Evolutionary conservation across 2,329 filamentous ascomycete genomes (phyloP), one percentile per base, ranked within the genome.

Genomic region (Paramyrothecium sp.): DNA sequence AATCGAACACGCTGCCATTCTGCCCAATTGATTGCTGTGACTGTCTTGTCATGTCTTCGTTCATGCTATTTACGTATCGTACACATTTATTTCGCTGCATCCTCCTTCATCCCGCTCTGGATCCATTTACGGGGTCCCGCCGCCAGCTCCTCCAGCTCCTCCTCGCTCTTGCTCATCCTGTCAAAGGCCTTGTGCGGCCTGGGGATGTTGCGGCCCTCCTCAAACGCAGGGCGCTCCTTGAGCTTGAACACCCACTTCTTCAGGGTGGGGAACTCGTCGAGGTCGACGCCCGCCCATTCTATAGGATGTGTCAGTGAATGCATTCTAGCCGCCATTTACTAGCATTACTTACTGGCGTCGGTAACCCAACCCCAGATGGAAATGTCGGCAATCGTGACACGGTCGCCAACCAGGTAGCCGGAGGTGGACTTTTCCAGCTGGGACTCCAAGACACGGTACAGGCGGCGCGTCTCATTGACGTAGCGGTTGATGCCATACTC

Each of bases 401-500:
- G 84, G 70, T 90, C 84, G 38, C 89, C 90, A 49, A 89, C 86
- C 13, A 89, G 73, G 69, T 80, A 89, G 13, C 82, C 83, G 0
- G 80, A 83, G 3, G 72, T 69, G 5, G 81, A 81, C 66, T 80
- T 79, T 60, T 75, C 71, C 48, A 97, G 83, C 56, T 92, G 87
- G 51, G 82, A 85, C 67, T 96, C 88, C 58, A 96, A 77, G 20
- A 92, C 88, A 54, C 86, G 80, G 76, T 95, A 96, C 2, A 97
- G 80, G 16, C 92, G 87, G n/a, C 88, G 82, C 0, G 89, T 91
- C 76, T 97, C 92, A 69, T 91, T 95, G 68, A 81, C 78, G 76
- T 96, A 97, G 51, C 92, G 84, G 68, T 90, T 86, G 56, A 96
- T 85, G 60, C 89, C 91, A 70, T 97, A 96, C 67, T 88, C 80